A percentile compares a stretch with the other conserved stretches of the same genome.
These are phyloP conservation scores for Phoma sp. DNA, from an alignment of 2,329 filamentous ascomycete genomes.

Conservation along the genomic window DNA sequence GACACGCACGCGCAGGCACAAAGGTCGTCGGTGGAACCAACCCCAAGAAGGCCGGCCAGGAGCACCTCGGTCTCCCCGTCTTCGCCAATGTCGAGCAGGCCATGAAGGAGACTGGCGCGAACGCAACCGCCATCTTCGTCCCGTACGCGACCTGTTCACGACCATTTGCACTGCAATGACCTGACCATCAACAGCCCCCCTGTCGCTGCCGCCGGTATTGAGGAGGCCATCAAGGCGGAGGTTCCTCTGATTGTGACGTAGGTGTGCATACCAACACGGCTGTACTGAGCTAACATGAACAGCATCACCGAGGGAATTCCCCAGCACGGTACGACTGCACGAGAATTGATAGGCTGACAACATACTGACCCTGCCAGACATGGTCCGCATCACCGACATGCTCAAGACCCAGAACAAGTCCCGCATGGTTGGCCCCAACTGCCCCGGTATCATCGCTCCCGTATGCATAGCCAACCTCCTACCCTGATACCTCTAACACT, in stretches of 20 bases:
- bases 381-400: constrained; percentile 98
- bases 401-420: constrained; percentile 98
- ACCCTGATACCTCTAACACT: constrained; percentile 19
- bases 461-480: constrained; percentile 49
- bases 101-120: constrained; percentile 88
- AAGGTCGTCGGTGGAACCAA: constrained; percentile 98
- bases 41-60: constrained; percentile 94
- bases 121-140: constrained; percentile 93
- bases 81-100: constrained; percentile 90
- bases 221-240: constrained; percentile 93
- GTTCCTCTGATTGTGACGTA: constrained; percentile 91
- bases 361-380: constrained; percentile 67
- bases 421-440: constrained; percentile 95
- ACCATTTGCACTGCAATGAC: constrained; percentile 1
- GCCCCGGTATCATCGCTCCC: constrained; percentile 92
- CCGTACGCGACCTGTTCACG: constrained; percentile 65
- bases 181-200: constrained; percentile 71
- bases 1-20: constrained; percentile 69
- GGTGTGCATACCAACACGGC: constrained; percentile 30
- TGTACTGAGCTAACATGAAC: constrained; percentile 45
- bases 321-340: constrained; percentile 75
- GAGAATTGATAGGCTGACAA: neutral
- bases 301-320: constrained; percentile 95
- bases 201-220: constrained; percentile 90
- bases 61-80: constrained; percentile 90